phyloP scores from a whole-genome alignment of 2,329 filamentous ascomycete species.

The Fusarium papillatum region DNA sequence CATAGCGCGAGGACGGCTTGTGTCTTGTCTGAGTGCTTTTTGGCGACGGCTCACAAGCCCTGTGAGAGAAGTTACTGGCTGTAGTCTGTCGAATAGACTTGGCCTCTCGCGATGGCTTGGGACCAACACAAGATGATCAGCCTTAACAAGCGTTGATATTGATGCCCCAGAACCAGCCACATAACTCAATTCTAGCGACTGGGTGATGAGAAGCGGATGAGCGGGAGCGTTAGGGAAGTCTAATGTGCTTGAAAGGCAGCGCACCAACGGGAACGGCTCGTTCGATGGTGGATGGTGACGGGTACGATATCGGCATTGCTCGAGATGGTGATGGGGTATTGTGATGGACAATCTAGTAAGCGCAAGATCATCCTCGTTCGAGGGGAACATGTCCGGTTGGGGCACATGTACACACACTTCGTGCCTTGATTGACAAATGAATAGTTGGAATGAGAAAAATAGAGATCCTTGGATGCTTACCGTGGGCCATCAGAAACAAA shows the following conservation, averaged over 20 bases:
- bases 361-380: neutral
- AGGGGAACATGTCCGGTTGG: neutral
- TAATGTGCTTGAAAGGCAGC: neutral
- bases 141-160: constrained; percentile 24
- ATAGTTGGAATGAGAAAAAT: neutral
- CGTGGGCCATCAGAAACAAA: constrained; percentile 28
- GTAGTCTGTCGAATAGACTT: constrained; percentile 24
- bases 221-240: constrained; percentile 15
- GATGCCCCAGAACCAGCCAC: constrained; percentile 14
- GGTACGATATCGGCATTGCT: neutral
- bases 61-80: constrained; percentile 25
- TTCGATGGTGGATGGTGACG: constrained; percentile 8
- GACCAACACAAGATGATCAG: constrained; percentile 25
- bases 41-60: constrained; percentile 23
- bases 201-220: neutral
- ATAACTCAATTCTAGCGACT: neutral
- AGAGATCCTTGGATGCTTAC: neutral
- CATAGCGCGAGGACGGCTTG: constrained; percentile 31
- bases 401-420: neutral
- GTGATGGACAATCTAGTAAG: constrained; percentile 8
- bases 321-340: constrained; percentile 1
- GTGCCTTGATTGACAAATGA: neutral
- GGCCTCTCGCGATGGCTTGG: constrained; percentile 15
- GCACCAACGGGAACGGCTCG: neutral
- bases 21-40: constrained; percentile 24